Percentiles rank a stretch among this genome's conserved stretches.
These are phyloP conservation scores for Royoungia palumana DNA, from an alignment of 768 basidiomycete genomes.

Conservation along the genomic window DNA sequence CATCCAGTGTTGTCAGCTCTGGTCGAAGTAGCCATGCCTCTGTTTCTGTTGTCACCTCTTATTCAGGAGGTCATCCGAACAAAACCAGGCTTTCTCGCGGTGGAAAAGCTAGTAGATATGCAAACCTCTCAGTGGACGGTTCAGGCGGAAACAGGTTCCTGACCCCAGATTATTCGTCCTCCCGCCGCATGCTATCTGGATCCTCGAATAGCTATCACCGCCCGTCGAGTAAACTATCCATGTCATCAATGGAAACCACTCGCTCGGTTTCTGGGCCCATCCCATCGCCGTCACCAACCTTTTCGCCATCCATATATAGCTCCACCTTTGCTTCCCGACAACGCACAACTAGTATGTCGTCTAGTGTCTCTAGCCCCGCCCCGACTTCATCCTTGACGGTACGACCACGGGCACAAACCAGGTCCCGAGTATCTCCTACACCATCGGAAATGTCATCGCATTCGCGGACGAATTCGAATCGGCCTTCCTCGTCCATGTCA, in stretches of 20 bases:
- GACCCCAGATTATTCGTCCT: conserved; percentile 41
- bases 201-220: conserved; percentile 44
- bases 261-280: conserved; percentile 74
- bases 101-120: conserved; percentile 29
- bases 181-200: conserved; percentile 51
- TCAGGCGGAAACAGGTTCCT: conserved; percentile 42
- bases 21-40: conserved; percentile 58
- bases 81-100: conserved; percentile 11
- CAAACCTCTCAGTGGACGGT: conserved; percentile 28
- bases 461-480: conserved; percentile 47
- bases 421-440: conserved; percentile 55
- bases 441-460: conserved; percentile 55
- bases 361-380: conserved; percentile 38
- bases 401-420: conserved; percentile 42
- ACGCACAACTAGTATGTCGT: conserved; percentile 63
- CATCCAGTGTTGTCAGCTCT: conserved; percentile 64
- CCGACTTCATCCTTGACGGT: conserved; percentile 30
- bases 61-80: conserved; percentile 17
- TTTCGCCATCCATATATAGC: conserved; percentile 41
- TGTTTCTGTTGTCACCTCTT: conserved; percentile 36
- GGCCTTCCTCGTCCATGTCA: conserved; percentile 46
- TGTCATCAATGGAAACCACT: conserved; percentile 38
- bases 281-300: conserved; percentile 32
- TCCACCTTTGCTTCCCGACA: conserved; percentile 85
- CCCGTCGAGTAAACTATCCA: conserved; percentile 57